These are phyloP conservation scores for Tolypocladium amazonense DNA, from an alignment of 2,329 filamentous ascomycete genomes.

Conservation along the genomic window DNA sequence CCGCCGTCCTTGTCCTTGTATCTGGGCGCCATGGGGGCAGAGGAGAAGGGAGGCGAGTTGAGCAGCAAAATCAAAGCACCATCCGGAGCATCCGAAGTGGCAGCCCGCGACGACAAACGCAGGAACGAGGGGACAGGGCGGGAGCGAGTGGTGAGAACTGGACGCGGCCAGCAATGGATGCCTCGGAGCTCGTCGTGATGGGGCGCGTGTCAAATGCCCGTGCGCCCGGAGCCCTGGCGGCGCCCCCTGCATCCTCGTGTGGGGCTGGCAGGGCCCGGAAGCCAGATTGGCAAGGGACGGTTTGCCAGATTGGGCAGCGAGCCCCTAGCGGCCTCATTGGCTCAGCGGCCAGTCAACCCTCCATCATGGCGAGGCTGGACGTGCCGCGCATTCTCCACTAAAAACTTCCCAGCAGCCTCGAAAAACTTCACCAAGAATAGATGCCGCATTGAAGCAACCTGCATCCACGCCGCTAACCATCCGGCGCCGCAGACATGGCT, in stretches of 20 bases:
- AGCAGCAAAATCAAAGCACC: conserved; percentile 13
- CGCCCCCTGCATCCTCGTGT: not conserved
- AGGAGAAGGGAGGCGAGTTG: conserved; percentile 7
- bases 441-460: not conserved
- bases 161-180: not conserved
- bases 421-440: conserved; percentile 8
- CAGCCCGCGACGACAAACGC: not conserved
- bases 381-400: conserved; percentile 8
- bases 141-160: conserved; percentile 5
- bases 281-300: too few species aligned
- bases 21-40: conserved; percentile 25
- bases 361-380: not conserved
- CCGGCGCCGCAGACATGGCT: conserved; percentile 46
- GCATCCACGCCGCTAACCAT: not conserved
- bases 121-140: conserved; percentile 1
- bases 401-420: conserved; percentile 12
- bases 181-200: conserved; percentile 8
- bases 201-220: not conserved
- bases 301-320: not conserved
- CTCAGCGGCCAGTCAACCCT: not conserved
- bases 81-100: conserved; percentile 20
- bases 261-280: not conserved
- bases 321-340: not conserved
- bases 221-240: not conserved
- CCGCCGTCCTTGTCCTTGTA: conserved; percentile 58